Base-by-base conservation (phyloP, 352 stramenopile species). In the Pythium periplocum region DNA sequence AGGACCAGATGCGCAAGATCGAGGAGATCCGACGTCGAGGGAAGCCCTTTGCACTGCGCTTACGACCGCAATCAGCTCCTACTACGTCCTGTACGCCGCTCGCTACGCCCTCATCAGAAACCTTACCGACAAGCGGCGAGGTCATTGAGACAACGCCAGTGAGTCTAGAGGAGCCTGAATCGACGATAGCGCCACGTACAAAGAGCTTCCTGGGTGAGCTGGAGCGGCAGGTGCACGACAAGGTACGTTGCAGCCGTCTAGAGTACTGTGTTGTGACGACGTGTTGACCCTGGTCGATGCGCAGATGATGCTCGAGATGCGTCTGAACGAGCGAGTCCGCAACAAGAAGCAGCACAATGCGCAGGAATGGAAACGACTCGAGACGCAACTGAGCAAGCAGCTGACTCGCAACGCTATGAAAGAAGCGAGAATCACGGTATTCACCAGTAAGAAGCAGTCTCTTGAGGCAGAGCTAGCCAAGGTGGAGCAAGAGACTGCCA, bases 391-490 rank as follows among this genome's bases (percentile, higher is more conserved):
- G 4, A 40, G 40, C 11, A 56, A 50, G 31, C 36, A 45, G 3
- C n/a, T 12, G 8, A 53, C 59, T 17, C 50, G 46, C 9, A 68
- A 63, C 30, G 50, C 31, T 3, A 50, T 60, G n/a, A 51, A 43
- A 30, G 34, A 59, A 48, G 45, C 55, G 32, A 54, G 61, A 2
- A 38, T 68, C 2, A 6, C 40, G 11, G 32, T 38, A 1, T 17
- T 68, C 30, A 45, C 9, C 40, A 62, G 51, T 8, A 45, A 50
- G 26, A 81, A 75, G 43, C 54, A 65, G 26, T 47, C 64, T 5
- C 38, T 73, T 3, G 71, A 82, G 36, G 62, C 58, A 33, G 70
- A 86, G 42, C 56, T 78, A 2, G 39, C 60, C 0, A 33, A 57
- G 26, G 50, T 73, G 4, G 40, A 75, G 4, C 48, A 71, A 0